Evolutionary conservation across 192 early-diverging fungal species (phyloP), one percentile per base, ranked within the genome.

Genomic region (Tieghemiomyces parasiticus): DNA sequence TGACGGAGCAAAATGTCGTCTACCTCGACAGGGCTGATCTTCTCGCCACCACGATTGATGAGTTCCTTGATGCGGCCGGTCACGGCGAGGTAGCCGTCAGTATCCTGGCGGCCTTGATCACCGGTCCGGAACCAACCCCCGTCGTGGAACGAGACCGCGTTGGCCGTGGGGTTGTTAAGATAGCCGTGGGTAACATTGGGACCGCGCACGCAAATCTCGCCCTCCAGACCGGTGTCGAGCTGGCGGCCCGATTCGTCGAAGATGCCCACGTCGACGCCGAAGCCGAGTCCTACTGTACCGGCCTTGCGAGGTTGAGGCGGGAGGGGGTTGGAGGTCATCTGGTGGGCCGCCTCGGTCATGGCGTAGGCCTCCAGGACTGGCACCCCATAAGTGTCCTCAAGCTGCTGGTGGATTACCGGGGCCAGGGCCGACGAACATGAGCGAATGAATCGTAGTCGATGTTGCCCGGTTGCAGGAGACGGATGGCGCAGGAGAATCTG

Each of bases 41-140:
- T 93, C 67, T 91, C 90, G 28, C 90, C 90, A 35, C 89, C 89
- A 48, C 90, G 85, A 67, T 89, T 93, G 60, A 93, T 93, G 59
- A 88, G 74, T 68, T 91, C 90, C 77, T 93, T 91, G 68, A 88
- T 88, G 45, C 90, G 82, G 1, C 90, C 90, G 2, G 86, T 89
- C 58, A 92, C 72, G 50, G 81, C 75, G 49, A 88, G 63, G 59
- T 86, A 93, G 0, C 86, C 86, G 46, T 89, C 86, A 20, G 64
- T 64, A 65, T 93, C 90, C 20, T 84, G 60, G 61, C 82, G 83
- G 46, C 87, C 89, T 68, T 90, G 82, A 69, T 91, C 87, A 33
- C 88, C 88, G 3, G 90, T 93, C 58, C 85, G 79, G 77, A 93
- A 91, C 73, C 75, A 93, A 24, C 56, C 60, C 38, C 38, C 53